Evolutionary conservation across 495 filamentous ascomycete genomes (phyloP), one percentile per base, ranked within the genome.

Genomic region (Pyrenopolyporus hunteri): DNA sequence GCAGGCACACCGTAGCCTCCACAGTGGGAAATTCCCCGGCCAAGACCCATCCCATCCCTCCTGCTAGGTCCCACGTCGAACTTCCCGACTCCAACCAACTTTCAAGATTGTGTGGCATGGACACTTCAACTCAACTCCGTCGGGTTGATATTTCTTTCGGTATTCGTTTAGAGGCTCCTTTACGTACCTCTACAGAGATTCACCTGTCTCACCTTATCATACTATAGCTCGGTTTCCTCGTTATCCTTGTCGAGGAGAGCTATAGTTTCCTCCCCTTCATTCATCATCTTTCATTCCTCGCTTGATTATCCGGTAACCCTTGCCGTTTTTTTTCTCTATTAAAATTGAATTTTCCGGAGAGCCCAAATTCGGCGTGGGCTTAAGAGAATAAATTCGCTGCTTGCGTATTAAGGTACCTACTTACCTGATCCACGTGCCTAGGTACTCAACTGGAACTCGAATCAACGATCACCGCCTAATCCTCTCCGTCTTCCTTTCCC

Each of bases 391-490:
- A 29, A 14, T 11, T 11, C 10, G 14, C 28, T 20, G 23, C 16
- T 23, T 10, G 16, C 11, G 20, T 22, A 22, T 9, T 42, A 42
- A 14, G 20, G 3, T 29, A 4, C 13, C 23, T 28, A 20, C 23
- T 45, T 33, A 55, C 20, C 36, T 59, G 43, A 59, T 28, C 31
- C 47, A 44, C 16, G 31, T 45, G 20, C 40, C 29, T 53, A 44
- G 23, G 31, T 45, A 28, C 40, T 29, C 43, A 23, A 56, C 51
- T 37, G 49, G 29, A 33, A 47, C 53, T 48, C 22, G 17, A 39
- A 39, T 33, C 39, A 23, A 47, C 62, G 33, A 55, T 60, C 56
- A 45, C 50, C 55, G 50, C 50, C 50, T 65, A 31, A 60, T 50
- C 32, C 23, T 31, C 49, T 55, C 20, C 44, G 44, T 39, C 13